Percentiles rank a stretch among this genome's conserved stretches.
Conservation (phyloP, 306 rosid species). For the barrel medic (Medicago truncatula) region DNA sequence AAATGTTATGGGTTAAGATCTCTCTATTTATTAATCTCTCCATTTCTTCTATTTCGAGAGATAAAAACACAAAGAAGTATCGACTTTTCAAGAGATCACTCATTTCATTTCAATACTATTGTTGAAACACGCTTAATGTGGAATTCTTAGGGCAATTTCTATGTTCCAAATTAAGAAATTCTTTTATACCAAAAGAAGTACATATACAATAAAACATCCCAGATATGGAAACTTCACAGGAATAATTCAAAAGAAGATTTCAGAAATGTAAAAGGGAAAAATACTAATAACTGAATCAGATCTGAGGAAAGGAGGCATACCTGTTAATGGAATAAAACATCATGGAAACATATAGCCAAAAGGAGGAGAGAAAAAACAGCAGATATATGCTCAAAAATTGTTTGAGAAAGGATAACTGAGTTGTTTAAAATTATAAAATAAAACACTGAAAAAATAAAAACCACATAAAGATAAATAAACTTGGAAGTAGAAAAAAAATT, state of each 20-base stretch:
- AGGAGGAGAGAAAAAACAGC: neutral
- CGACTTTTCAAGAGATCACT: no score
- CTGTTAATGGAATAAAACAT: constrained; percentile 43
- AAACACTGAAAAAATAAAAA: neutral
- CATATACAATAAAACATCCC: neutral
- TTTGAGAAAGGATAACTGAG: constrained; percentile 13
- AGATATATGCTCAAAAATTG: constrained; percentile 4
- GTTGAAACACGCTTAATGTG: no score
- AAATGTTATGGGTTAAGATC: no score
- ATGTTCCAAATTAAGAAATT: constrained; percentile 42
- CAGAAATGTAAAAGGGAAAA: neutral
- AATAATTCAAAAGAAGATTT: neutral
- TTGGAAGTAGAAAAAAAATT: neutral
- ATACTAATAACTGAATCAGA: constrained; percentile 49
- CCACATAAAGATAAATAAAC: neutral
- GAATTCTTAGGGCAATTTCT: no score
- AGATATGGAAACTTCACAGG: constrained; percentile 42
- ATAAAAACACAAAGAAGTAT: no score
- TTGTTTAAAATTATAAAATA: neutral
- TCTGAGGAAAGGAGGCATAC: constrained; percentile 47
- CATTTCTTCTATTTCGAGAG: no score
- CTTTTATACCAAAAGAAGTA: neutral
- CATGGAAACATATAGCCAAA: neutral
- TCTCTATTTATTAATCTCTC: no score
- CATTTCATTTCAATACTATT: no score